phyloP scores from a whole-genome alignment of 2,329 filamentous ascomycete species.

The Ascochyta lentis region DNA sequence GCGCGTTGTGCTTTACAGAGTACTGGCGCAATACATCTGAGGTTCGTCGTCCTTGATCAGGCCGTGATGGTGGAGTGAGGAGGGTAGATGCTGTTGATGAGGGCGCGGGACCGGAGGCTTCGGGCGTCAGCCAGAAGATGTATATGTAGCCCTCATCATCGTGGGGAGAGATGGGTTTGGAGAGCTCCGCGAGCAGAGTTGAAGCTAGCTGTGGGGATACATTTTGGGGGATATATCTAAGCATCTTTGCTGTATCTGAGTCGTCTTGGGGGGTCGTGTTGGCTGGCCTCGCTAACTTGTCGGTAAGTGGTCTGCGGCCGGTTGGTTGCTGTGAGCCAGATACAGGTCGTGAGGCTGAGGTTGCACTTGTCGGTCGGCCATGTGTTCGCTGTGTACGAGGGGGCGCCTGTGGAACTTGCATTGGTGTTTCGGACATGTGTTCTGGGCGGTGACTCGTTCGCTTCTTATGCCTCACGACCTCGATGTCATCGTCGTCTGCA shows the following conservation, averaged over 20 bases:
- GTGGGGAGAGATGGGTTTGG: conserved; percentile 72
- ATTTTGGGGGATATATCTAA: conserved; percentile 72
- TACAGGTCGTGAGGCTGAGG: background rate
- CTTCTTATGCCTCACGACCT: conserved; percentile 52
- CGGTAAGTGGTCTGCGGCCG: background rate
- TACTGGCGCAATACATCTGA: conserved; percentile 45
- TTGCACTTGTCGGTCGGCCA: conserved; percentile 3
- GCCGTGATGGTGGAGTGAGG: conserved; percentile 62
- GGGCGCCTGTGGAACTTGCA: conserved; percentile 22
- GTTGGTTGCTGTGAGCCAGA: background rate
- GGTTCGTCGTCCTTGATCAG: conserved; percentile 37
- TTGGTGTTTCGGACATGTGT: conserved; percentile 16
- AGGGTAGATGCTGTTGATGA: conserved; percentile 51
- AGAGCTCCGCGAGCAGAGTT: conserved; percentile 76
- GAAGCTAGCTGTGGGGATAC: conserved; percentile 73
- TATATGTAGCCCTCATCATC: conserved; percentile 93
- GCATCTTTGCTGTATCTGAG: conserved; percentile 52
- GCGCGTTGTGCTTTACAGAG: conserved; percentile 30
- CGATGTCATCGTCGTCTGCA: conserved; percentile 51
- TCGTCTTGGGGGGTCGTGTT: background rate
- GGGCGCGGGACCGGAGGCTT: conserved; percentile 63
- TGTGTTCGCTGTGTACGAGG: conserved; percentile 9
- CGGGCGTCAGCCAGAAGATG: conserved; percentile 91
- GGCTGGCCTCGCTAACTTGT: background rate
- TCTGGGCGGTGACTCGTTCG: conserved; percentile 26